These are phyloP conservation scores for Musa balbisiana DNA, from an alignment of 202 grass and related monocot species.

Conservation along the genomic window DNA sequence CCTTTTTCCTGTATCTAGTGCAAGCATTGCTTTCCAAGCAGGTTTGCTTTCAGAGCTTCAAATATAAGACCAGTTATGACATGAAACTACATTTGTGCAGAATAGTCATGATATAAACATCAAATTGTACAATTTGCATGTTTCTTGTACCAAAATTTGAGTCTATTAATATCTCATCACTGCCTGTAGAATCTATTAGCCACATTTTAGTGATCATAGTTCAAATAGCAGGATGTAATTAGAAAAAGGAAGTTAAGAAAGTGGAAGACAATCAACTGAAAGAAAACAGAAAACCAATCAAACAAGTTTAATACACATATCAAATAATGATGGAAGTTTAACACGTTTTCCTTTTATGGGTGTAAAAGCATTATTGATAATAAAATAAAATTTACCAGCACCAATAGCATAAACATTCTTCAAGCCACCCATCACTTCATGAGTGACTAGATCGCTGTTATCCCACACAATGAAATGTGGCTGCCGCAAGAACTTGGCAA, in stretches of 20 bases:
- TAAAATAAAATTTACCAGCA: constrained; percentile 50
- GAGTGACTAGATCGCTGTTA: constrained; percentile 89
- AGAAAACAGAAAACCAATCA: too few relatives aligned
- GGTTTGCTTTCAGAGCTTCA: too few relatives aligned
- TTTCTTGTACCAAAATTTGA: too few relatives aligned
- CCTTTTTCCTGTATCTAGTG: too few relatives aligned
- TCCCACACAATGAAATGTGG: constrained; percentile 99
- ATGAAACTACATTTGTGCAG: too few relatives aligned
- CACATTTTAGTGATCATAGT: too few relatives aligned
- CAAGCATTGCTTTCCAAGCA: too few relatives aligned
- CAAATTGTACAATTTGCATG: too few relatives aligned
- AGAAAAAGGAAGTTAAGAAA: background rate
- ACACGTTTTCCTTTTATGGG: background rate
- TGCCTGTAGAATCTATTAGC: too few relatives aligned
- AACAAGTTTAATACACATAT: background rate
- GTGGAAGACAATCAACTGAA: background rate
- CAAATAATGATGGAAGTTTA: background rate
- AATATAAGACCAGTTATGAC: too few relatives aligned
- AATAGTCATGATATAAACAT: too few relatives aligned
- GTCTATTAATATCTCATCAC: too few relatives aligned
- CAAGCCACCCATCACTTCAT: constrained; percentile 97
- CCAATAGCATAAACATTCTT: constrained; percentile 98
- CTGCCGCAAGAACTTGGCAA: constrained; percentile 86
- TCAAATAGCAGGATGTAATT: background rate
- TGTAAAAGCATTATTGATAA: background rate